Conservation (phyloP, 495 filamentous ascomycete genomes). For the Glarea lozoyensis region DNA sequence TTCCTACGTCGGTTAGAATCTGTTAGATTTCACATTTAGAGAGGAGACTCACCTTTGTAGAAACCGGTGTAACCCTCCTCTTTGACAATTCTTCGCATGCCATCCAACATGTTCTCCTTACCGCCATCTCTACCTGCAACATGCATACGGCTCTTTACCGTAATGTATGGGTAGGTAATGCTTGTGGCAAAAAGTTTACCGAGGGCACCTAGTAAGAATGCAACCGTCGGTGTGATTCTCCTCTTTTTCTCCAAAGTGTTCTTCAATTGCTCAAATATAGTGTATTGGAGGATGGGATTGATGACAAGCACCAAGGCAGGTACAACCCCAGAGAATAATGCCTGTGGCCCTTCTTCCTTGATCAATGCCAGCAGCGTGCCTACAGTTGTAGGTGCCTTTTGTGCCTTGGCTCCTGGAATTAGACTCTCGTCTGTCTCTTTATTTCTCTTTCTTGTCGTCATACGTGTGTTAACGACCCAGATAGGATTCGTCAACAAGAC, state of each 20-base stretch:
- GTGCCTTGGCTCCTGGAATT: slow-evolving; percentile 20
- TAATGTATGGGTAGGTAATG: slow-evolving; percentile 97
- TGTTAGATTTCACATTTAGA: background rate
- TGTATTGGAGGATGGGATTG: slow-evolving; percentile 98
- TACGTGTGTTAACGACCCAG: slow-evolving; percentile 97
- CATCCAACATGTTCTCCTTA: slow-evolving; percentile 64
- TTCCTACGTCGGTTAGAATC: slow-evolving; percentile 43
- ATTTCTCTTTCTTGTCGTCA: slow-evolving; percentile 75
- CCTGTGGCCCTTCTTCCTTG: slow-evolving; percentile 67
- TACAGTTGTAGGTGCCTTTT: slow-evolving; percentile 58
- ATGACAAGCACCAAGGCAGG: slow-evolving; percentile 90
- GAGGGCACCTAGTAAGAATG: slow-evolving; percentile 83
- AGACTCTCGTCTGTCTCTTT: slow-evolving; percentile 36
- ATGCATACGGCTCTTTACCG: slow-evolving; percentile 94
- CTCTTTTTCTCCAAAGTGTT: slow-evolving; percentile 40
- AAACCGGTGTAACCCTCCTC: slow-evolving; percentile 85
- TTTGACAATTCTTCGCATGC: slow-evolving; percentile 65
- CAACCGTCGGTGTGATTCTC: slow-evolving; percentile 69
- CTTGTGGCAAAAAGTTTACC: slow-evolving; percentile 90
- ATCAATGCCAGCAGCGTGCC: slow-evolving; percentile 70
- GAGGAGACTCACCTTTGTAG: slow-evolving; percentile 67
- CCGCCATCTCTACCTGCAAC: slow-evolving; percentile 61
- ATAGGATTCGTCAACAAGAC: slow-evolving; percentile 96
- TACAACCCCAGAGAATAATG: slow-evolving; percentile 85
- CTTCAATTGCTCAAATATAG: slow-evolving; percentile 96